These are phyloP conservation scores for Asterophora parasitica DNA, from an alignment of 768 basidiomycete genomes.

Conservation along the genomic window DNA sequence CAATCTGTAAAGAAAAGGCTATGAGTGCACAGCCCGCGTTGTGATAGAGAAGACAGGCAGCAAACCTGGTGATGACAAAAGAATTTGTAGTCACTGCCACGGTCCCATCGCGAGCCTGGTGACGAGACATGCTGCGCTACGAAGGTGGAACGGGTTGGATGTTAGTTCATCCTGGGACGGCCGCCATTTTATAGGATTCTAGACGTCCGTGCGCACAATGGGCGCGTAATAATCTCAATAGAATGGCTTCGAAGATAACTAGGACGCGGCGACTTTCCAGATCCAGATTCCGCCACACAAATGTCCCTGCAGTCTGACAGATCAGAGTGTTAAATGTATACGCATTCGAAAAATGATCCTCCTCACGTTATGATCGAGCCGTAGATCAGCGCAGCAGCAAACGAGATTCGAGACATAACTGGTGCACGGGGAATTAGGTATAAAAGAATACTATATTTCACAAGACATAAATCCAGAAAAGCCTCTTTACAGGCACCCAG, in stretches of 20 bases:
- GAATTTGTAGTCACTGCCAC: conserved; percentile 25
- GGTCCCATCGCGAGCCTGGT: conserved; percentile 4
- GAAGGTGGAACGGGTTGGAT: background rate
- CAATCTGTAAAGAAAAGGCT: conserved; percentile 13
- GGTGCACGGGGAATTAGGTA: conserved; percentile 3
- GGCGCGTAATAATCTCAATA: background rate
- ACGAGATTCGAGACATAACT: background rate
- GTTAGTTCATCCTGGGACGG: background rate
- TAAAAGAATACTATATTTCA: conserved; percentile 19
- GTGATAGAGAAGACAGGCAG: background rate
- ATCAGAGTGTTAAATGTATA: conserved; percentile 4
- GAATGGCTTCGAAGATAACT: background rate
- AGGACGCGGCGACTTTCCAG: background rate
- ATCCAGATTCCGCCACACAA: background rate
- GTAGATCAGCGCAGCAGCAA: background rate
- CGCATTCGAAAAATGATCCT: conserved; percentile 1
- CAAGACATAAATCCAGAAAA: conserved; percentile 15
- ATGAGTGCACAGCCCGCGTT: background rate
- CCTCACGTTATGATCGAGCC: conserved; percentile 2
- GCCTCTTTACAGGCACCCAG: conserved; percentile 14
- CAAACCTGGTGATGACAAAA: conserved; percentile 23
- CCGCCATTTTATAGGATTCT: background rate
- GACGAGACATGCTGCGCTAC: conserved; percentile 1
- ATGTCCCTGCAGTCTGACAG: background rate
- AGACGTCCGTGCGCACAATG: no score